Evolutionary conservation across 441 rosid genomes (phyloP).

Genomic region (Gossypium gossypioides): DNA sequence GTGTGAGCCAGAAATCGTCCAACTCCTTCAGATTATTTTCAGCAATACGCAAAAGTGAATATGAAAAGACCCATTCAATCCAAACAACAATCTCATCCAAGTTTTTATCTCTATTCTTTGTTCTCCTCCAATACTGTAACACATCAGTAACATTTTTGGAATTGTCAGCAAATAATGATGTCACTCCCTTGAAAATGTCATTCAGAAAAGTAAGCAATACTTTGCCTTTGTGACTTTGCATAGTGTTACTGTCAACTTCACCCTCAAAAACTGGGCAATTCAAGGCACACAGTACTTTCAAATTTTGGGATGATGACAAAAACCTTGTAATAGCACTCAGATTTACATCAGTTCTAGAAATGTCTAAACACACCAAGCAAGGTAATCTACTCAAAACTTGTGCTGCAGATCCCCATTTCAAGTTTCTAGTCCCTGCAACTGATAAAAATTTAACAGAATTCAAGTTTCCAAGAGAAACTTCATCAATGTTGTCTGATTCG

Average conservation of each 20-base stretch:
- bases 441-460: slow-evolving; percentile 56
- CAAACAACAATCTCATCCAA: slow-evolving; percentile 58
- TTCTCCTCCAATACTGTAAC: slow-evolving; percentile 55
- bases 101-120: slow-evolving; percentile 33
- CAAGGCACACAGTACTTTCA: slow-evolving; percentile 72
- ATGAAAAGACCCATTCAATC: slow-evolving; percentile 81
- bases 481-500: slow-evolving; percentile 72
- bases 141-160: slow-evolving; percentile 40
- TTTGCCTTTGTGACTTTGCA: slow-evolving; percentile 44
- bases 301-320: slow-evolving; percentile 51
- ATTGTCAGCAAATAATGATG: slow-evolving; percentile 54
- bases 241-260: slow-evolving; percentile 34
- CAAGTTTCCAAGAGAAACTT: slow-evolving; percentile 66
- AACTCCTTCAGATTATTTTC: slow-evolving; percentile 75
- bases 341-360: slow-evolving; percentile 75
- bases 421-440: slow-evolving; percentile 72
- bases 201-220: slow-evolving; percentile 44
- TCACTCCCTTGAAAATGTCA: slow-evolving; percentile 52
- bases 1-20: slow-evolving; percentile 82
- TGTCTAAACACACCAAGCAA: slow-evolving; percentile 60
- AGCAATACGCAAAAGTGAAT: slow-evolving; percentile 64
- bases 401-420: slow-evolving; percentile 67
- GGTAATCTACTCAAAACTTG: slow-evolving; percentile 70
- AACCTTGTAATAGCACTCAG: slow-evolving; percentile 55
- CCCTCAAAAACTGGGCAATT: slow-evolving; percentile 65